Evolutionary conservation across 148 eudicot species (phyloP).

Genomic region (Vaccinium macrocarpon): DNA sequence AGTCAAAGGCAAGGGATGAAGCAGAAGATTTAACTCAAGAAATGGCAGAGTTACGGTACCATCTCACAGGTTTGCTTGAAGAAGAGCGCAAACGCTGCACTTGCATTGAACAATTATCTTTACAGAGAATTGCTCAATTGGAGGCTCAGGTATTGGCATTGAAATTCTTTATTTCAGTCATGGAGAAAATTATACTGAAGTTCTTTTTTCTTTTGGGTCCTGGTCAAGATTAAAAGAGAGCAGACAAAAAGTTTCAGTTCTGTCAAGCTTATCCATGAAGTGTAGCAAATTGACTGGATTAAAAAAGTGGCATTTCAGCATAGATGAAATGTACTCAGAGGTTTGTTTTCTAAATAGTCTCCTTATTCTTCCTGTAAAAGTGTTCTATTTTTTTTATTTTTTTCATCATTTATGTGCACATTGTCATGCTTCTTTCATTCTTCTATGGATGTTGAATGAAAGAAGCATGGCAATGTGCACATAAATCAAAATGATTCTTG

Average conservation of each 20-base stretch:
- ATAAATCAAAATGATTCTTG: too few species aligned
- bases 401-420: too few species aligned
- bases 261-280: slow-evolving; percentile 10
- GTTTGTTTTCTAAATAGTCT: neutral
- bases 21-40: slow-evolving; percentile 85
- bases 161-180: neutral
- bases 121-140: slow-evolving; percentile 73
- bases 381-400: neutral
- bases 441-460: too few species aligned
- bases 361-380: neutral
- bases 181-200: neutral
- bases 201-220: slow-evolving; percentile 4
- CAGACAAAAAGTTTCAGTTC: slow-evolving; percentile 19
- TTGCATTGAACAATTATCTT: slow-evolving; percentile 64
- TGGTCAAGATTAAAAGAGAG: slow-evolving; percentile 34
- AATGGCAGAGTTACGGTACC: slow-evolving; percentile 90
- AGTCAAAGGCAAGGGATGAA: slow-evolving; percentile 70
- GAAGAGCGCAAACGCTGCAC: slow-evolving; percentile 78
- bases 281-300: neutral
- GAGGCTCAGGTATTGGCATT: slow-evolving; percentile 52
- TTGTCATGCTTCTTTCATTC: too few species aligned
- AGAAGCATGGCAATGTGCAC: too few species aligned
- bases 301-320: neutral
- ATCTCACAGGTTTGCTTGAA: slow-evolving; percentile 62
- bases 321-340: neutral